Percentiles rank a stretch among this genome's conserved stretches.
Evolutionary conservation across 352 stramenopile species (phyloP).

Genomic region (Phytophthora pseudosyringae): DNA sequence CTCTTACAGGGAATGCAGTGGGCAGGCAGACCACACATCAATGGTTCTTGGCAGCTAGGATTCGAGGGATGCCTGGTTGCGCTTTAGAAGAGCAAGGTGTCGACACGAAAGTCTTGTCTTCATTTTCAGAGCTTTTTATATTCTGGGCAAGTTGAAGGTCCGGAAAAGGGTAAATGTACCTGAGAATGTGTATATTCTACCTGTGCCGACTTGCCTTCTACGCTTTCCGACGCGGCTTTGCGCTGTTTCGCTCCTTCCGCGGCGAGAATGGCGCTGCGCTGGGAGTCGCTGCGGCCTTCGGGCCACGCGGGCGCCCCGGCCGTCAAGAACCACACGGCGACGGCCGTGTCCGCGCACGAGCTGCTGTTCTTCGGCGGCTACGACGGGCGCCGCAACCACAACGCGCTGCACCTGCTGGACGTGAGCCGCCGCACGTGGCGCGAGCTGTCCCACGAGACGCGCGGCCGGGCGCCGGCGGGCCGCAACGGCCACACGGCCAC

Average conservation of each 20-base stretch:
- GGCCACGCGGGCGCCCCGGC: constrained; percentile 54
- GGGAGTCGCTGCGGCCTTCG: constrained; percentile 49
- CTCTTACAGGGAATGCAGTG: no score
- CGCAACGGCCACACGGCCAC: constrained; percentile 97
- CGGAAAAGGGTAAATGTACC: no score
- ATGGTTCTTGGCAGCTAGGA: no score
- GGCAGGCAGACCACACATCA: no score
- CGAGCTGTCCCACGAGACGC: constrained; percentile 50
- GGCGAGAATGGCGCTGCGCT: constrained; percentile 68
- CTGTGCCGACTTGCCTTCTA: no score
- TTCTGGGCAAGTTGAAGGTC: no score
- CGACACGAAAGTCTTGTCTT: no score
- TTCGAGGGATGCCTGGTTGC: no score
- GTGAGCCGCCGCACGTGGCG: constrained; percentile 81
- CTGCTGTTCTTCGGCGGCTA: constrained; percentile 94
- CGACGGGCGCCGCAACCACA: constrained; percentile 95
- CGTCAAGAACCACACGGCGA: constrained; percentile 91
- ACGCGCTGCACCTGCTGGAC: constrained; percentile 90
- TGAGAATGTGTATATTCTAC: no score
- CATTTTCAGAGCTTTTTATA: no score
- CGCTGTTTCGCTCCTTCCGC: background rate
- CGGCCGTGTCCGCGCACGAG: constrained; percentile 57
- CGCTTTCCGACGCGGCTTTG: no score
- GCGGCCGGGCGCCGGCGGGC: constrained; percentile 70
- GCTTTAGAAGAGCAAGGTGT: no score